These are phyloP conservation scores for Septoria linicola DNA, from an alignment of 2,329 filamentous ascomycete genomes.

Conservation along the genomic window DNA sequence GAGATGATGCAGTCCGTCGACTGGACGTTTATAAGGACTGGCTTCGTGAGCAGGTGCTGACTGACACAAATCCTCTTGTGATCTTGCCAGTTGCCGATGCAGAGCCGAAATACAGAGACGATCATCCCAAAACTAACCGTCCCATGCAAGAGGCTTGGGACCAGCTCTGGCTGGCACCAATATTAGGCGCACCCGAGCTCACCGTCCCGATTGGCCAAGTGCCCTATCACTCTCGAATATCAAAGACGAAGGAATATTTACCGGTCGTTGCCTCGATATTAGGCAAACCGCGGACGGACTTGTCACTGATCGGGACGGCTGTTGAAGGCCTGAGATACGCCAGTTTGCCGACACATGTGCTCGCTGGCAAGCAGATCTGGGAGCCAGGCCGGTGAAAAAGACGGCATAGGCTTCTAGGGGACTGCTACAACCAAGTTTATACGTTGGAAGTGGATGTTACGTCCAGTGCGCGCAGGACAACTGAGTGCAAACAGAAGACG, in stretches of 20 bases:
- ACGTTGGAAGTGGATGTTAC: no score
- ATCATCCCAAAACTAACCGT: not conserved
- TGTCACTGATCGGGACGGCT: not conserved
- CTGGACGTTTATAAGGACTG: slow-evolving; percentile 7
- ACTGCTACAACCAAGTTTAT: no score
- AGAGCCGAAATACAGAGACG: slow-evolving; percentile 5
- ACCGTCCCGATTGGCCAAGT: slow-evolving; percentile 14
- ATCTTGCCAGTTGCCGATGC: slow-evolving; percentile 1
- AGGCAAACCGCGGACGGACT: not conserved
- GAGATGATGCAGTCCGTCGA: not conserved
- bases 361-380: slow-evolving; percentile 2
- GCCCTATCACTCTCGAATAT: slow-evolving; percentile 2
- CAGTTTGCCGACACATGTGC: not conserved
- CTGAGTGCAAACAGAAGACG: no score
- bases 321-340: not conserved
- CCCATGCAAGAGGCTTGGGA: slow-evolving; percentile 4
- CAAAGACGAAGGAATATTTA: not conserved
- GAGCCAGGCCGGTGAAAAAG: not conserved
- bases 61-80: not conserved
- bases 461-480: no score
- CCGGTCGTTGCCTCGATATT: not conserved
- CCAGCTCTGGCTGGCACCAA: slow-evolving; percentile 9
- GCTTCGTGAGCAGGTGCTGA: not conserved
- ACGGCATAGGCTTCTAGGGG: no score
- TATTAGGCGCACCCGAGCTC: slow-evolving; percentile 11